Evolutionary conservation across 176 grass and related monocot genomes (phyloP).

Genomic region (Aegilops longissima): DNA sequence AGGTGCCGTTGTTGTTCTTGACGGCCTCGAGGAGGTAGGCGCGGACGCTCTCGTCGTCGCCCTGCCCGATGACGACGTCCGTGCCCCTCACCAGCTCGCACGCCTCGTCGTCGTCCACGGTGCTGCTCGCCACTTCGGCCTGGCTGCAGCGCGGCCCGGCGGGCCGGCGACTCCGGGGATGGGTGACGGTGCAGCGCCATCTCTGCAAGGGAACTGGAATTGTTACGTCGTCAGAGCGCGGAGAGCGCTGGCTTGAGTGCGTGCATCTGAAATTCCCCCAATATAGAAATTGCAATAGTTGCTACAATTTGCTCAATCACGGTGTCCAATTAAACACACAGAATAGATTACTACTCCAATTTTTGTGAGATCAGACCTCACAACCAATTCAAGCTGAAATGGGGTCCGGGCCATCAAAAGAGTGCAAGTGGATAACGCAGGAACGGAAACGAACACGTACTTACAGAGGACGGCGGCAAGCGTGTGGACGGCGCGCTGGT

Average conservation of each 20-base stretch:
- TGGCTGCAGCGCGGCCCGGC: slow-evolving; percentile 26
- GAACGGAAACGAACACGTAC: not conserved
- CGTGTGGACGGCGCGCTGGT: not conserved
- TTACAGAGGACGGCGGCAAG: not conserved
- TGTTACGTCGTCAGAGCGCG: slow-evolving; percentile 65
- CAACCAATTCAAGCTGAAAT: not conserved
- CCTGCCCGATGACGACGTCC: slow-evolving; percentile 77
- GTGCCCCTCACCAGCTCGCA: slow-evolving; percentile 85
- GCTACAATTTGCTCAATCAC: not conserved
- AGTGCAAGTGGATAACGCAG: not conserved
- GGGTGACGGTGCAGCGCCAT: not conserved
- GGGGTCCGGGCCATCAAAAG: not conserved
- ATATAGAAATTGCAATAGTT: not conserved
- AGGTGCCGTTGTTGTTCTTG: slow-evolving; percentile 95
- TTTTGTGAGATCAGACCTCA: not conserved
- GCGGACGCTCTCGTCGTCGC: slow-evolving; percentile 44
- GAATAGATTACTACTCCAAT: not conserved
- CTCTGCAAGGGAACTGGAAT: slow-evolving; percentile 63
- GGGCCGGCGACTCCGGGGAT: not conserved
- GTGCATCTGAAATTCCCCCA: not conserved
- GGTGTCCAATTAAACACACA: not conserved
- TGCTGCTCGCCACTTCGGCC: slow-evolving; percentile 24
- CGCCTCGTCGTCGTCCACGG: slow-evolving; percentile 67
- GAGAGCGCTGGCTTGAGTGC: not conserved
- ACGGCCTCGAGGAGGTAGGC: slow-evolving; percentile 80